Percentiles rank a stretch among this genome's conserved stretches.
Evolutionary conservation across 257 asterid genomes (phyloP).

Genomic region (Thymus mandschuricus): DNA sequence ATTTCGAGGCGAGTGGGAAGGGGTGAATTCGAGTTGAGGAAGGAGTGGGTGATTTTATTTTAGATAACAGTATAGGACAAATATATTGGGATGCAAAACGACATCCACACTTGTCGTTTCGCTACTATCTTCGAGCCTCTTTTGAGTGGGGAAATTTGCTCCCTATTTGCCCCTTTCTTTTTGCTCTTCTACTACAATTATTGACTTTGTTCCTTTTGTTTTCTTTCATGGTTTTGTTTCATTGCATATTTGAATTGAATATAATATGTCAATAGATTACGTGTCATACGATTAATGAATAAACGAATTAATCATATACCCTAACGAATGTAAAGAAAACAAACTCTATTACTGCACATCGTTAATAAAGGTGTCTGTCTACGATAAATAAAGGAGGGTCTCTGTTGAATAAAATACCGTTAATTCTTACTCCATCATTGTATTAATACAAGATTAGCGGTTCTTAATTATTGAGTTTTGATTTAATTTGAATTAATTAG

Average conservation of each 20-base stretch:
- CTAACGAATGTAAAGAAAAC: no score
- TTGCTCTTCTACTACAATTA: not conserved
- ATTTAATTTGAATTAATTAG: no score
- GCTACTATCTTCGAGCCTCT: constrained; percentile 20
- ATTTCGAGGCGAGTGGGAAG: constrained; percentile 24
- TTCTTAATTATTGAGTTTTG: no score
- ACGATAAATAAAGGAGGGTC: no score
- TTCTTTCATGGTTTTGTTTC: not conserved
- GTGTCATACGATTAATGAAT: no score
- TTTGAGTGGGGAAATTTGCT: constrained; percentile 24
- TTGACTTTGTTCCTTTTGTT: constrained; percentile 7
- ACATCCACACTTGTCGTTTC: constrained; percentile 33
- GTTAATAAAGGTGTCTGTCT: no score
- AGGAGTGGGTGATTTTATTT: constrained; percentile 30
- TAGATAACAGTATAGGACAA: constrained; percentile 29
- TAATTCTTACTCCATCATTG: no score
- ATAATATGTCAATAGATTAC: no score
- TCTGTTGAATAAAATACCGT: no score
- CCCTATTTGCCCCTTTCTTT: not conserved
- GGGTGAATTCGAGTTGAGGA: not conserved
- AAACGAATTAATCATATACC: no score
- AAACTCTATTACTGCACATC: no score
- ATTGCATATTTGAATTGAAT: not conserved
- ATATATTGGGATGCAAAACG: constrained; percentile 24
- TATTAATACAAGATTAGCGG: no score